phyloP scores from a whole-genome alignment of 352 stramenopile genomes.

The Globisporangium iwayamae region DNA sequence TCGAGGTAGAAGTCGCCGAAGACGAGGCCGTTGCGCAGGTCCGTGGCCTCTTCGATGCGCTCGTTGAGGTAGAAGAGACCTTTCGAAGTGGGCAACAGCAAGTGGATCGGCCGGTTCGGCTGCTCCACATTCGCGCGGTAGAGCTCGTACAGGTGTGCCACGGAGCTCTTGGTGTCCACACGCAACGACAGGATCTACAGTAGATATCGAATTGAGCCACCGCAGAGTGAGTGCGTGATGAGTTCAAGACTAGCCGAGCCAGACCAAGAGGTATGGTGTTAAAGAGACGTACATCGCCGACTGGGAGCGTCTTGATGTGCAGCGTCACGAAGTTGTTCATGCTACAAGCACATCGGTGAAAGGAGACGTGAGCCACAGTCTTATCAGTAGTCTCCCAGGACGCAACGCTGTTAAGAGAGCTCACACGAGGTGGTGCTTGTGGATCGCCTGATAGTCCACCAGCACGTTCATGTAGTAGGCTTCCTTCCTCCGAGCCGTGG shows the following conservation, averaged over 20 bases:
- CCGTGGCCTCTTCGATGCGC: constrained; percentile 49
- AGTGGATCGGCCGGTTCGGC: constrained; percentile 55
- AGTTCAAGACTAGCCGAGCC: not conserved
- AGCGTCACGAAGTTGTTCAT: constrained; percentile 54
- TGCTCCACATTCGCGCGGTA: constrained; percentile 61
- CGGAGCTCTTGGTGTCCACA: constrained; percentile 43
- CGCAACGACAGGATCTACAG: constrained; percentile 54
- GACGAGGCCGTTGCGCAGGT: constrained; percentile 57
- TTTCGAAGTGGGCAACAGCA: constrained; percentile 59
- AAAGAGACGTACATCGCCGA: constrained; percentile 48
- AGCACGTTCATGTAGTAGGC: constrained; percentile 56
- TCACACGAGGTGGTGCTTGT: constrained; percentile 57
- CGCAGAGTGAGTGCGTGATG: not conserved
- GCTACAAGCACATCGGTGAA: constrained; percentile 18
- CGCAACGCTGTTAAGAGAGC: constrained; percentile 4
- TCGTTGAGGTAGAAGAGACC: constrained; percentile 76
- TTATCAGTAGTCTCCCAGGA: not conserved
- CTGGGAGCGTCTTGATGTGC: constrained; percentile 74
- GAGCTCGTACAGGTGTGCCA: constrained; percentile 75
- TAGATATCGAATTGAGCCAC: not conserved
- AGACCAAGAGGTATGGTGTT: not conserved
- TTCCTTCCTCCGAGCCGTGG: constrained; percentile 7
- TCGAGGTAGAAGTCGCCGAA: constrained; percentile 62
- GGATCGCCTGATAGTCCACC: constrained; percentile 44
- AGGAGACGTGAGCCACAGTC: not conserved